Conservation (phyloP, 2,329 filamentous ascomycete genomes). For the Pseudogymnoascus sp. region DNA sequence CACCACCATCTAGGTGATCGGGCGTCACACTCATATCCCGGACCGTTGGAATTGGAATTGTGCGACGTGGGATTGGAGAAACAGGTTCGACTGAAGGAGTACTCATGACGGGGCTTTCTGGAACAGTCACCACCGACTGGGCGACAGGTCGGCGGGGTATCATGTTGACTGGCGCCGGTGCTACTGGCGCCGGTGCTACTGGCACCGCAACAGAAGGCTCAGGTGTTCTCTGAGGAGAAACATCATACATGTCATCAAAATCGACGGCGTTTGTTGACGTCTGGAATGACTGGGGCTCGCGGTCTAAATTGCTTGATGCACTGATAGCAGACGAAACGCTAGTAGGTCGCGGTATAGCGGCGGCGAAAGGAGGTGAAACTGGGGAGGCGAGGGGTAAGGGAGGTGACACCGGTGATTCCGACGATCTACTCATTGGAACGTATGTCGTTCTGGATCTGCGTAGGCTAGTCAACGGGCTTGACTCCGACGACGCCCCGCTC, state of each 20-base stretch:
- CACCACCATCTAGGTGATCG: background rate
- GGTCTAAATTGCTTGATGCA: background rate
- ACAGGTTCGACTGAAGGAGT: background rate
- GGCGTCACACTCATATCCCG: background rate
- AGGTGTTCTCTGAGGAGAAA: slow-evolving; percentile 28
- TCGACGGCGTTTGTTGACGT: slow-evolving; percentile 13
- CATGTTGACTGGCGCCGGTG: background rate
- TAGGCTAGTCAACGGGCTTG: background rate
- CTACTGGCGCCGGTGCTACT: background rate
- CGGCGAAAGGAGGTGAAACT: background rate
- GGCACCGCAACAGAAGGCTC: slow-evolving; percentile 14
- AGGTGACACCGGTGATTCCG: background rate
- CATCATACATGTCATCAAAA: slow-evolving; percentile 30
- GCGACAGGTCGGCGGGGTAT: slow-evolving; percentile 9
- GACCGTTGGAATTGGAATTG: background rate
- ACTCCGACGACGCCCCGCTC: slow-evolving; percentile 9
- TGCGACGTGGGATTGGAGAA: background rate
- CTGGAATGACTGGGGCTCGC: background rate
- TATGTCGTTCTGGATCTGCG: background rate
- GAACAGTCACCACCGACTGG: background rate
- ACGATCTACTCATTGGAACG: slow-evolving; percentile 1
- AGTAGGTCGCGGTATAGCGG: background rate
- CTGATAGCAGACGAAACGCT: slow-evolving; percentile 4
- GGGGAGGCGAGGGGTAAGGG: background rate
- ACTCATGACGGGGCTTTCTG: background rate